Base-by-base conservation (phyloP, 352 stramenopile species). In the Phytophthora ramorum region DNA sequence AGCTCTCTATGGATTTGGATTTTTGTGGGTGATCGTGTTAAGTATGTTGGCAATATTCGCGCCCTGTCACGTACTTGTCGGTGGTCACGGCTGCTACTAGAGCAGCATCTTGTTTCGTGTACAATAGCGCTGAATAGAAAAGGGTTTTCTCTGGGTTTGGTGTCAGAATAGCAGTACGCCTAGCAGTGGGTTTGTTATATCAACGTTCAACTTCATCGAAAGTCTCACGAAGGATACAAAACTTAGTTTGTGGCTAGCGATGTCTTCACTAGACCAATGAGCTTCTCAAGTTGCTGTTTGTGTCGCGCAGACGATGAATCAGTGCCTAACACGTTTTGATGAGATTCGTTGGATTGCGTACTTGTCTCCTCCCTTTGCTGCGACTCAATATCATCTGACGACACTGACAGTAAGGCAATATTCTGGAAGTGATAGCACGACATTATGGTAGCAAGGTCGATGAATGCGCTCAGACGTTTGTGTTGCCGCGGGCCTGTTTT, bases 11-110 rank as follows among this genome's bases (percentile, higher is more conserved):
- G 62, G 60, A 8, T 69, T 81, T 17, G 87, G 80, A 16, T 88
- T 92, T 37, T 43, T 87, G 17, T 95, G 85, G 87, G 82, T 92
- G 20, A 63, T 77, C 1, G 58, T 74, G 20, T 56, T 92, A 16
- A 95, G 81, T 65, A 43, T 93, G 20, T 47, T 95, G 8, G 87
- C 87, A 3, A 79, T 95, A n/a, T 56, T 81, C 2, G 56, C 70
- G 32, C 87, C 87, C 0, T 95, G 87, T 41, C 77, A 83, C 52
- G 63, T 77, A 4, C 61, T 95, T 5, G 87, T 93, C 0, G 87
- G 87, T 17, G 87, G 87, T 16, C 58, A 66, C 12, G 85, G 87
- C 1, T 95, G 87, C 30, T 72, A 28, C 43, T 58, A 65, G 37
- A 22, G 38, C n/a, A 12, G 8, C 16, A 19, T n/a, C 24, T 19